These are phyloP conservation scores for Neurospora sp. DNA, from an alignment of 495 filamentous ascomycete genomes.

Conservation along the genomic window DNA sequence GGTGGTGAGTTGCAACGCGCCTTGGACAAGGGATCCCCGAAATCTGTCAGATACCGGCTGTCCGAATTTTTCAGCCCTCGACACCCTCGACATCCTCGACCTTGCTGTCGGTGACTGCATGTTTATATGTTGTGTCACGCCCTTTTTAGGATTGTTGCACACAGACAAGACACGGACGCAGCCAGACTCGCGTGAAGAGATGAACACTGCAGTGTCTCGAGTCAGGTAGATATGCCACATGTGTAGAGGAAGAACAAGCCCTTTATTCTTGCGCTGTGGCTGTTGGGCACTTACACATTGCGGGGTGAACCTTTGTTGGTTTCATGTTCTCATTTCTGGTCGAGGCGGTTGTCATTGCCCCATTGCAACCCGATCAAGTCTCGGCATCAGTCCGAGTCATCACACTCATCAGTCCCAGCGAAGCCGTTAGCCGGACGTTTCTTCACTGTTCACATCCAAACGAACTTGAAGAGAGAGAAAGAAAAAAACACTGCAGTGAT, in stretches of 20 bases:
- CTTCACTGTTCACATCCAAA: background rate
- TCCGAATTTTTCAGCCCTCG: background rate
- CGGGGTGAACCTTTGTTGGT: conserved; percentile 9
- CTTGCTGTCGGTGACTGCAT: background rate
- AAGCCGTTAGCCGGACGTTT: background rate
- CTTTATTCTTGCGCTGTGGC: background rate
- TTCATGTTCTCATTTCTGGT: background rate
- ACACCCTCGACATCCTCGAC: background rate
- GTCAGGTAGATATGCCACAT: conserved; percentile 2
- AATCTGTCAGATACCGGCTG: background rate
- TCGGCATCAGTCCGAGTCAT: background rate
- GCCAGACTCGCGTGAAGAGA: background rate
- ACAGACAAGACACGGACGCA: background rate
- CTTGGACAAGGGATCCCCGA: background rate
- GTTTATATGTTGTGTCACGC: background rate
- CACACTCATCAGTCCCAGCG: background rate
- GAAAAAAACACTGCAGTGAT: background rate
- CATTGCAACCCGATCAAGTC: conserved; percentile 6
- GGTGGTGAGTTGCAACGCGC: background rate
- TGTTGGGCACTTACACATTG: conserved; percentile 16
- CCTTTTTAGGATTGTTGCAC: background rate
- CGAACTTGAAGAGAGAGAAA: background rate
- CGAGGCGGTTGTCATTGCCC: background rate
- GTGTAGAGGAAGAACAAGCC: conserved; percentile 1
- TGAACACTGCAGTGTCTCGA: background rate